A percentile compares a stretch with the other conserved stretches of the same genome.
These are phyloP conservation scores for sunflower (Helianthus annuus) DNA, from an alignment of 129 eudicot species.

Conservation along the genomic window DNA sequence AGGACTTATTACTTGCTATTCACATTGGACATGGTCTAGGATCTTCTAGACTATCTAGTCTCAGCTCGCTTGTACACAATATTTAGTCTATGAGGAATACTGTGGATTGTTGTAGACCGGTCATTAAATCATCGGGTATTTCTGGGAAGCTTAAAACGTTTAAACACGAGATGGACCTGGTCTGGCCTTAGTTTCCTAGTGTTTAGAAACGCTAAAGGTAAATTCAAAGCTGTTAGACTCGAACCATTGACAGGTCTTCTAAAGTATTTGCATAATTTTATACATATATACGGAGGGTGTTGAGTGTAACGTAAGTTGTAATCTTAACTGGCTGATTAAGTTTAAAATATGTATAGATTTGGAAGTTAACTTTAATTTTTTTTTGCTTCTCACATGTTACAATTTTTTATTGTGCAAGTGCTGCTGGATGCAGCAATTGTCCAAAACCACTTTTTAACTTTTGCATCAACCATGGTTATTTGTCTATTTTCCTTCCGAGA, in stretches of 20 bases:
- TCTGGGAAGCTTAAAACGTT: background rate
- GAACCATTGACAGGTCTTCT: background rate
- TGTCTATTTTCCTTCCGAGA: constrained; percentile 4
- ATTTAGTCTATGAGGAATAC: background rate
- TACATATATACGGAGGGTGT: too few relatives aligned
- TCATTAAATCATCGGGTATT: background rate
- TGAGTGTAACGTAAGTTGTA: background rate
- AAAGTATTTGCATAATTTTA: background rate
- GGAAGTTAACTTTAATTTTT: background rate
- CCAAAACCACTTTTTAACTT: constrained; percentile 14
- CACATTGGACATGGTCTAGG: background rate
- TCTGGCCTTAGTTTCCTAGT: background rate
- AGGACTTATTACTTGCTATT: background rate
- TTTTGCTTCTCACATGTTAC: constrained; percentile 20
- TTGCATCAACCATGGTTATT: constrained; percentile 9
- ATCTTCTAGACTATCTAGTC: background rate
- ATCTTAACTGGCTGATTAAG: background rate
- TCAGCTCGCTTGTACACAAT: constrained; percentile 15
- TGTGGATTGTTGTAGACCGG: background rate
- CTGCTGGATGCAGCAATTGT: constrained; percentile 13
- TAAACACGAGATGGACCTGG: background rate
- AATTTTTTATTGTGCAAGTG: constrained; percentile 1
- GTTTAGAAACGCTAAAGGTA: background rate
- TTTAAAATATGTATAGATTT: background rate
- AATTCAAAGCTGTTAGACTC: background rate